phyloP scores from a whole-genome alignment of 345 rosid genomes.

The Salix exigua region DNA sequence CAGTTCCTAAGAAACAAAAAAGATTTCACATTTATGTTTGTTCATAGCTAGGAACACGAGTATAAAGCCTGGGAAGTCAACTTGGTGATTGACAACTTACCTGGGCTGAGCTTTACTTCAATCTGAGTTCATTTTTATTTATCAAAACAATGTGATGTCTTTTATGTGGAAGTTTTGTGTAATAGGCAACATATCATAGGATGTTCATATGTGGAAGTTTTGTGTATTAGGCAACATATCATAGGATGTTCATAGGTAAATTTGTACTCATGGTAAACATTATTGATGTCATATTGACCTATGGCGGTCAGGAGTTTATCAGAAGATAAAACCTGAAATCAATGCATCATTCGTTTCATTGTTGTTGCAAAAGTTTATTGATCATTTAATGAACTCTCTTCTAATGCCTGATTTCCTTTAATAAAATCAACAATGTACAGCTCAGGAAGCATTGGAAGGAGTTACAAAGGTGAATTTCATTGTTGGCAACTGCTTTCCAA shows the following conservation, averaged over 20 bases:
- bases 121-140: neutral
- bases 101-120: neutral
- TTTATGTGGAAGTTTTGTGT: neutral
- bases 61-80: too few relatives aligned
- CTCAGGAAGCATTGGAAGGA: conserved; percentile 86
- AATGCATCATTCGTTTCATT: neutral
- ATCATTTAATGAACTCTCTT: neutral
- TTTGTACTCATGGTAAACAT: neutral
- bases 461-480: conserved; percentile 87
- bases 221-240: neutral
- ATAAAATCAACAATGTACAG: conserved; percentile 27
- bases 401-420: neutral
- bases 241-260: neutral
- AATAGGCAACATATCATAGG: neutral
- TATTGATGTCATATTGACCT: neutral
- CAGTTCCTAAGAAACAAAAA: neutral
- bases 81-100: too few relatives aligned
- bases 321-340: neutral
- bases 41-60: neutral
- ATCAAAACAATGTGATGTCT: neutral
- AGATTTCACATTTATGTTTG: neutral
- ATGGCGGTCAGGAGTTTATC: neutral
- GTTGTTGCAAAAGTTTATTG: neutral
- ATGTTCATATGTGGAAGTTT: too few relatives aligned
- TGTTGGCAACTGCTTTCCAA: conserved; percentile 78